Conservation (phyloP, 1,139 yeast species). For the Yamadazyma songkhlaensis region DNA sequence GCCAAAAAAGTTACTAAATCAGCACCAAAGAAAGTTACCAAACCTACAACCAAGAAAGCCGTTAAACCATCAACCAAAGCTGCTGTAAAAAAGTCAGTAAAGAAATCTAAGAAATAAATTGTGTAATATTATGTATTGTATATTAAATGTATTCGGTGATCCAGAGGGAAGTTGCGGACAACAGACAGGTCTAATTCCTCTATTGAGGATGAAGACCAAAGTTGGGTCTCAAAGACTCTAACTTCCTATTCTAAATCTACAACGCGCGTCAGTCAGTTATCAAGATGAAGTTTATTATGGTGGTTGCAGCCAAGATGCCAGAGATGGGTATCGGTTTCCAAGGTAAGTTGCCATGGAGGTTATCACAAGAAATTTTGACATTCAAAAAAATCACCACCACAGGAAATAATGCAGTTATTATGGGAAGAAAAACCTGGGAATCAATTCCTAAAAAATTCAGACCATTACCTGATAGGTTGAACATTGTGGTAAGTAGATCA, state of each 20-base stretch:
- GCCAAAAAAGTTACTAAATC: constrained; percentile 14
- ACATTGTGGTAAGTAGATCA: constrained; percentile 67
- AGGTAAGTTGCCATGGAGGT: constrained; percentile 86
- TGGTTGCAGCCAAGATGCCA: constrained; percentile 86
- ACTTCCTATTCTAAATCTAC: no score
- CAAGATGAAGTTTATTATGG: constrained; percentile 42
- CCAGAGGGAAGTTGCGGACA: no score
- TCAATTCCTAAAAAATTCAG: constrained; percentile 82
- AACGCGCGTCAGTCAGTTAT: not conserved
- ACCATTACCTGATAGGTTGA: constrained; percentile 75
- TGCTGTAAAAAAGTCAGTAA: constrained; percentile 16
- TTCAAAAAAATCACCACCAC: constrained; percentile 70
- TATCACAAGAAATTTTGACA: constrained; percentile 80
- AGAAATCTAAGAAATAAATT: constrained; percentile 9
- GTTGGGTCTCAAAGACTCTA: no score
- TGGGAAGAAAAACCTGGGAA: constrained; percentile 98
- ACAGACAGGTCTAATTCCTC: no score
- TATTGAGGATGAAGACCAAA: no score
- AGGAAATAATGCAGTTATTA: constrained; percentile 72
- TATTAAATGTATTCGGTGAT: constrained; percentile 4
- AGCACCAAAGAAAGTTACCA: constrained; percentile 16
- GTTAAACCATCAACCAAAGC: constrained; percentile 18
- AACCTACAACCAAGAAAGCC: constrained; percentile 12
- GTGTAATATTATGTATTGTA: constrained; percentile 6
- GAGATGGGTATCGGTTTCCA: constrained; percentile 79